Percentiles rank a stretch among this genome's conserved stretches.
These are phyloP conservation scores for Xylaria polymorpha DNA, from an alignment of 2,329 filamentous ascomycete genomes.

Conservation along the genomic window DNA sequence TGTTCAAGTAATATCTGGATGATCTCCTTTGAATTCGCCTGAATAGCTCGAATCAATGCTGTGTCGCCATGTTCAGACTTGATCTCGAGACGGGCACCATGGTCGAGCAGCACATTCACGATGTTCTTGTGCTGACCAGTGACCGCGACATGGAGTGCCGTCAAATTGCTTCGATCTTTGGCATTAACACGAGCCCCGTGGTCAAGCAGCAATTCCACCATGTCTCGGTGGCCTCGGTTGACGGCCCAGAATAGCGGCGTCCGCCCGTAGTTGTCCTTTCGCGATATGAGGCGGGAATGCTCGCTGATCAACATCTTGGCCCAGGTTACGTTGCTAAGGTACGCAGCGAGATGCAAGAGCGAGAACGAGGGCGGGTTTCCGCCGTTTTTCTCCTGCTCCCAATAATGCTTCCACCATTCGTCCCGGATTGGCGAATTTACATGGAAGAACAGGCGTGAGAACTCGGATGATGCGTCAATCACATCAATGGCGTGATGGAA, in stretches of 20 bases:
- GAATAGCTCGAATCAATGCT: constrained; percentile 19
- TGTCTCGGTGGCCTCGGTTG: constrained; percentile 11
- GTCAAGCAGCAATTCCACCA: constrained; percentile 27
- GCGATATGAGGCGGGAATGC: constrained; percentile 9
- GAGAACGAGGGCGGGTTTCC: constrained; percentile 11
- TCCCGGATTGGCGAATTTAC: neutral
- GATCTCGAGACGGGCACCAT: neutral
- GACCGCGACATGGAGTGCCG: constrained; percentile 20
- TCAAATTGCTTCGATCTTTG: constrained; percentile 15
- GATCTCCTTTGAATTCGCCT: constrained; percentile 14
- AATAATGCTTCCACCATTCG: constrained; percentile 10
- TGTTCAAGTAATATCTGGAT: constrained; percentile 11
- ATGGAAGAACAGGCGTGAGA: constrained; percentile 10
- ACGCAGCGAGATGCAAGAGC: constrained; percentile 28
- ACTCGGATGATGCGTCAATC: constrained; percentile 2
- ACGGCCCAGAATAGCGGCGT: constrained; percentile 20
- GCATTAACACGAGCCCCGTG: constrained; percentile 11
- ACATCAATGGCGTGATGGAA: constrained; percentile 13
- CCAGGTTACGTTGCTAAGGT: constrained; percentile 18
- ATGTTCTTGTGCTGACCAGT: constrained; percentile 10
- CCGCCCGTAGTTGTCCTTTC: constrained; percentile 18
- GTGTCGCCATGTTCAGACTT: constrained; percentile 9
- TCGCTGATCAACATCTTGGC: constrained; percentile 18
- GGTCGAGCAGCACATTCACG: constrained; percentile 10
- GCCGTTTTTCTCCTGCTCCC: constrained; percentile 14